These are phyloP conservation scores for Pythium phragmiticola DNA, from an alignment of 352 stramenopile genomes.

Conservation along the genomic window DNA sequence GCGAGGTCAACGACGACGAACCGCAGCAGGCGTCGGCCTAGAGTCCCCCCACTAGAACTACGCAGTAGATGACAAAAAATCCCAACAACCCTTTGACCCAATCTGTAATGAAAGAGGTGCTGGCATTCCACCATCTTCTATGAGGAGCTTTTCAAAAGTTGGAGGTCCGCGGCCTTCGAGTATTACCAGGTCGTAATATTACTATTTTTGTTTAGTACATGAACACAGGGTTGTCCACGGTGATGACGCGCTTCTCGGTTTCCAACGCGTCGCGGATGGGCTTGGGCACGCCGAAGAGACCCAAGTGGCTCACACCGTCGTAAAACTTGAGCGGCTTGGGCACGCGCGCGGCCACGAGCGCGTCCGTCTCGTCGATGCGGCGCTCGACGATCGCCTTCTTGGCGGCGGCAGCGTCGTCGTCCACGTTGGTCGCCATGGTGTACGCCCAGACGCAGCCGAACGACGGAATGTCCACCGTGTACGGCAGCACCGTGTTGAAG, in stretches of 20 bases:
- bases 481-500: slow-evolving; percentile 93
- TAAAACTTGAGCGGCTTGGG: slow-evolving; percentile 86
- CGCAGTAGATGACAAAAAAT: background rate
- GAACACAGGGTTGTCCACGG: slow-evolving; percentile 94
- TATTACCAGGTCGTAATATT: slow-evolving; percentile 2
- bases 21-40: slow-evolving; percentile 36
- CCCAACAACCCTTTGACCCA: background rate
- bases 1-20: slow-evolving; percentile 58
- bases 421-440: slow-evolving; percentile 87
- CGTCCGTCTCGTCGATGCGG: slow-evolving; percentile 66
- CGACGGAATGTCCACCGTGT: slow-evolving; percentile 90
- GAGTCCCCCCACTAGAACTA: background rate
- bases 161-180: background rate
- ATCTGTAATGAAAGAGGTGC: background rate
- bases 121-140: too few species aligned
- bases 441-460: slow-evolving; percentile 95
- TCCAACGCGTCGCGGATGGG: slow-evolving; percentile 84
- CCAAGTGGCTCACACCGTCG: slow-evolving; percentile 88
- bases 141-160: too few species aligned
- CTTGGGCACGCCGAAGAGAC: slow-evolving; percentile 92
- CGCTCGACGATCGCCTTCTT: slow-evolving; percentile 50
- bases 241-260: slow-evolving; percentile 92
- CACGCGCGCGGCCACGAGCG: slow-evolving; percentile 53
- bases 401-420: slow-evolving; percentile 54
- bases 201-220: slow-evolving; percentile 85